Evolutionary conservation across 495 filamentous ascomycete genomes (phyloP).

Genomic region (Aspergillus cavernicola): DNA sequence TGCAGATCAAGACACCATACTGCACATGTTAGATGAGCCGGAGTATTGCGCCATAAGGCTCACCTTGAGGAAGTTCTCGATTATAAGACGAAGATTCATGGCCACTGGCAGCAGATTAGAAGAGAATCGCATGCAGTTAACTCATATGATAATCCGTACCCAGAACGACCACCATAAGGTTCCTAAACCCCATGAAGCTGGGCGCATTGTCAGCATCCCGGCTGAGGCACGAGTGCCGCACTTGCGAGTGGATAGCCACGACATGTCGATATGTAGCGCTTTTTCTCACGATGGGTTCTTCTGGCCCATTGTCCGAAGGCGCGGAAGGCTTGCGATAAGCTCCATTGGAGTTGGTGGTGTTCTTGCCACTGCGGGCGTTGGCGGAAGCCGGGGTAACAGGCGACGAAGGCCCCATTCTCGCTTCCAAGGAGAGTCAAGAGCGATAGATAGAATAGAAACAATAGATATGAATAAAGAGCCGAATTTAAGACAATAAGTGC

Average conservation of each 20-base stretch:
- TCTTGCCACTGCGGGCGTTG: background rate
- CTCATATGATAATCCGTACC: slow-evolving; percentile 44
- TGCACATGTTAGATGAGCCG: slow-evolving; percentile 27
- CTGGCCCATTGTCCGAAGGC: background rate
- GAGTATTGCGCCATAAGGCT: slow-evolving; percentile 13
- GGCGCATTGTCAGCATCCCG: slow-evolving; percentile 68
- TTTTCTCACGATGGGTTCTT: slow-evolving; percentile 2
- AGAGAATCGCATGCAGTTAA: slow-evolving; percentile 1
- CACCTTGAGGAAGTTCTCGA: slow-evolving; percentile 97
- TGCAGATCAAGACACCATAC: slow-evolving; percentile 92
- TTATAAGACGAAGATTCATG: slow-evolving; percentile 86
- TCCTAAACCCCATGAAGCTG: slow-evolving; percentile 90
- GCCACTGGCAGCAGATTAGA: slow-evolving; percentile 55
- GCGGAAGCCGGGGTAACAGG: background rate
- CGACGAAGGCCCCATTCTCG: background rate
- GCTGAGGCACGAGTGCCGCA: slow-evolving; percentile 76
- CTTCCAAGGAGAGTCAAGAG: background rate
- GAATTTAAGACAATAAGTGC: background rate
- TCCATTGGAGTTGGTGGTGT: slow-evolving; percentile 1
- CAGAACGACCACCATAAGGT: slow-evolving; percentile 92
- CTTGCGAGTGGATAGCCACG: slow-evolving; percentile 71
- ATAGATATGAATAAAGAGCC: background rate
- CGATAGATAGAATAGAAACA: background rate
- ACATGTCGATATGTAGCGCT: slow-evolving; percentile 78
- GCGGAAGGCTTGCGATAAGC: slow-evolving; percentile 4